Conservation (phyloP, 2,329 filamentous ascomycete species). For the Dichotomopilus funicola region DNA sequence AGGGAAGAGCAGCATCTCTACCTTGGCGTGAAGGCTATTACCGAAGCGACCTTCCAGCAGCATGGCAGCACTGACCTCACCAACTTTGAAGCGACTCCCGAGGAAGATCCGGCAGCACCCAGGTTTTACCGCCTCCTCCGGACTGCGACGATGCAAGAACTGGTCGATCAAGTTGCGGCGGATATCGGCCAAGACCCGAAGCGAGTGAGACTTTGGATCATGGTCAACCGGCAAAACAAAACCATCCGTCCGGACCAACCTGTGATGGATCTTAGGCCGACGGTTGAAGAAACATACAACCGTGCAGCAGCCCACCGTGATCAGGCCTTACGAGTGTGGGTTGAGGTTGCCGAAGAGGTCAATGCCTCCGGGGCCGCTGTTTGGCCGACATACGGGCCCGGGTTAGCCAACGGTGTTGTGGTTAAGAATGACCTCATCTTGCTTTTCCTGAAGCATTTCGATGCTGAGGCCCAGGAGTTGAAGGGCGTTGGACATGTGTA, state of each 20-base stretch:
- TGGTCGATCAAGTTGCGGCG: constrained; percentile 62
- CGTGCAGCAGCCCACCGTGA: constrained; percentile 55
- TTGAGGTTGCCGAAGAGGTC: constrained; percentile 67
- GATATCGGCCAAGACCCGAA: constrained; percentile 63
- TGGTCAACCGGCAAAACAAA: constrained; percentile 98
- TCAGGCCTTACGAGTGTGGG: constrained; percentile 75
- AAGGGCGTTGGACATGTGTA: constrained; percentile 78
- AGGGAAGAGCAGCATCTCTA: constrained; percentile 92
- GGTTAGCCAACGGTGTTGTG: constrained; percentile 49
- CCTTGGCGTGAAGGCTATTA: constrained; percentile 75
- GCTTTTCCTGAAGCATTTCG: constrained; percentile 89
- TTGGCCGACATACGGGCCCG: constrained; percentile 58
- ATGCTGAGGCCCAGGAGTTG: constrained; percentile 67
- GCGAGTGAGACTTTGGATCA: constrained; percentile 80
- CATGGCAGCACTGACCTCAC: constrained; percentile 83
- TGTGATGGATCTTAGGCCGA: constrained; percentile 69
- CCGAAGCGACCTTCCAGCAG: constrained; percentile 70
- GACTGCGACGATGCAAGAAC: constrained; percentile 68
- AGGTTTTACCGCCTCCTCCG: constrained; percentile 67
- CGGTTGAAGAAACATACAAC: constrained; percentile 61
- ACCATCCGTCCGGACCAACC: constrained; percentile 87
- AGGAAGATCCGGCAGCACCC: constrained; percentile 59
- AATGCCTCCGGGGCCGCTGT: constrained; percentile 60
- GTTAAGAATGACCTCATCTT: constrained; percentile 63
- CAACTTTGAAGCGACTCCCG: constrained; percentile 53